A percentile compares a stretch with the other conserved stretches of the same genome.
Evolutionary conservation across 2,329 filamentous ascomycete genomes (phyloP).

Genomic region (Pseudogymnoascus sp.): DNA sequence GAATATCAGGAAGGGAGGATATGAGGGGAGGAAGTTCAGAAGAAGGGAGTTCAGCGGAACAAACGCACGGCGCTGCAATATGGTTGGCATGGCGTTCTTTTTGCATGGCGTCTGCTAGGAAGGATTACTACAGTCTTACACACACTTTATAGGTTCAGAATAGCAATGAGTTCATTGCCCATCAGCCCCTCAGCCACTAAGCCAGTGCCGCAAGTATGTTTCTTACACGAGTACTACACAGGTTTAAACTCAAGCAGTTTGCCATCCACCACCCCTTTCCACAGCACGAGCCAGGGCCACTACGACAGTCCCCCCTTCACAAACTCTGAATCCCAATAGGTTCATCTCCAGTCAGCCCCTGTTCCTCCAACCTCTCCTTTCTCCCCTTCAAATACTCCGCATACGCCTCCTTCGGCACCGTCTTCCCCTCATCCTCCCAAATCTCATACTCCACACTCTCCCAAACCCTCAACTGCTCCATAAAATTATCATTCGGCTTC

Average conservation of each 20-base stretch:
- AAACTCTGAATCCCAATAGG: neutral
- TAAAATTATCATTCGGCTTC: slow-evolving; percentile 25
- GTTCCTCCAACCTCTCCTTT: neutral
- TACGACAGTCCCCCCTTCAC: neutral
- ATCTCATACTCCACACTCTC: slow-evolving; percentile 23
- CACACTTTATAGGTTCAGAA: neutral
- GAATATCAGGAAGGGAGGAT: neutral
- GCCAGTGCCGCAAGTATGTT: too few relatives aligned
- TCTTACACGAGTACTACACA: neutral
- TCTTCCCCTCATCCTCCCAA: slow-evolving; percentile 23
- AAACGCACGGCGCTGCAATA: neutral
- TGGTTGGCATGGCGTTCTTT: neutral
- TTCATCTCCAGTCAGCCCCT: neutral
- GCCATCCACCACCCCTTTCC: neutral
- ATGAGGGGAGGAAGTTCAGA: neutral
- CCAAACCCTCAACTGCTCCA: slow-evolving; percentile 29
- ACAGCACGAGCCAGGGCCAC: neutral
- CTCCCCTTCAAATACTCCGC: neutral
- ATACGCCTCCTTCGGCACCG: neutral
- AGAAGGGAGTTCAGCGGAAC: neutral
- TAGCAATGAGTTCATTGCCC: neutral
- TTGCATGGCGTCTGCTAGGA: neutral
- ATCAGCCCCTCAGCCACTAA: neutral
- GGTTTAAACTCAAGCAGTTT: neutral
- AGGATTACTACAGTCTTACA: neutral